Percentiles rank a stretch among this genome's conserved stretches.
These are phyloP conservation scores for Quercus tomentella DNA, from an alignment of 331 rosid species.

Conservation along the genomic window DNA sequence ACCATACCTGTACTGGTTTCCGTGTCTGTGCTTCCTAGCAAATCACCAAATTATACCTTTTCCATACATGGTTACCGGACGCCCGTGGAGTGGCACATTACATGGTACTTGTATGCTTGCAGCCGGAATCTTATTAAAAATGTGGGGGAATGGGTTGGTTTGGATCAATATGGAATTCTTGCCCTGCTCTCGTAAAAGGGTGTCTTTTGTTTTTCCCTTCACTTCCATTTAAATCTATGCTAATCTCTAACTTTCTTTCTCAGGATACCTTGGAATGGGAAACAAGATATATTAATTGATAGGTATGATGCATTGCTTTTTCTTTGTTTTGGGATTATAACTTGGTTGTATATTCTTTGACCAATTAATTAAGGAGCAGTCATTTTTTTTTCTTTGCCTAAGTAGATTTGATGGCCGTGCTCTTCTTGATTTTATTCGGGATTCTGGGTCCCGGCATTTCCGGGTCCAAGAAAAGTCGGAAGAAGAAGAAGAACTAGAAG, in stretches of 20 bases:
- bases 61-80: no score
- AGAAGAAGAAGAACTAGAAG: slow-evolving; percentile 98
- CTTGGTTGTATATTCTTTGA: neutral
- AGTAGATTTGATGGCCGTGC: slow-evolving; percentile 99
- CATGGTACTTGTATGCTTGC: no score
- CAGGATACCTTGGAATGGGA: slow-evolving; percentile 99
- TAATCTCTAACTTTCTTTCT: slow-evolving; percentile 4
- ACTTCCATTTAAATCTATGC: neutral
- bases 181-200: neutral
- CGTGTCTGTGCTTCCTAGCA: no score
- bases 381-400: slow-evolving; percentile 8
- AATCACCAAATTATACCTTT: no score
- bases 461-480: slow-evolving; percentile 72
- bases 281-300: slow-evolving; percentile 87
- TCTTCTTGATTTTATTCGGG: slow-evolving; percentile 93
- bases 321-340: neutral
- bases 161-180: no score
- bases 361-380: neutral
- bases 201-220: neutral
- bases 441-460: slow-evolving; percentile 48
- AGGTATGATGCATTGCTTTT: slow-evolving; percentile 31
- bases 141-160: no score
- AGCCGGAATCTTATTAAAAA: no score
- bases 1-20: no score
- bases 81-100: no score